phyloP scores from a whole-genome alignment of 73 alveolate genomes.

The Tetrahymena thermophila region DNA sequence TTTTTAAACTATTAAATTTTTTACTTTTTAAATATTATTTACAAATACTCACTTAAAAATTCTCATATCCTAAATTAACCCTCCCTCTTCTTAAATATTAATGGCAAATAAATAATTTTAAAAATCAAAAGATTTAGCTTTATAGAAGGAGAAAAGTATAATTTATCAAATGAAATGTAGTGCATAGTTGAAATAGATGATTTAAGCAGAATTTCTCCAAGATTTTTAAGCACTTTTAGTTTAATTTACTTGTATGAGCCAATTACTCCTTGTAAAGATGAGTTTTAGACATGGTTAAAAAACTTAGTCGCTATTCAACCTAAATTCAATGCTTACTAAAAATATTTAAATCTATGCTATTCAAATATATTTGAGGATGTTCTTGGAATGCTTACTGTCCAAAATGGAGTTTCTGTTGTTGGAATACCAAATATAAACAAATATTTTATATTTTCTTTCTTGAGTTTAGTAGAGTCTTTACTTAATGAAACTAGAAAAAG shows the following conservation, averaged over 20 bases:
- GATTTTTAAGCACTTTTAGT: neutral
- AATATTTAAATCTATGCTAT: neutral
- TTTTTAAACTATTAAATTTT: too few relatives aligned
- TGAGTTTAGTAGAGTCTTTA: neutral
- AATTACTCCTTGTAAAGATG: neutral
- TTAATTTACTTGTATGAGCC: neutral
- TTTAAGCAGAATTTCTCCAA: neutral
- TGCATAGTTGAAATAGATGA: neutral
- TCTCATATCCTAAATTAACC: too few relatives aligned
- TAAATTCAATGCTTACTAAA: neutral
- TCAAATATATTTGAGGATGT: neutral
- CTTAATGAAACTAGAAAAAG: neutral
- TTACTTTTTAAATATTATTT: too few relatives aligned
- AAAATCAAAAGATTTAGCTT: neutral
- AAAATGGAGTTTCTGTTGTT: neutral
- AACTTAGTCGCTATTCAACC: neutral
- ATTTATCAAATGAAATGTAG: neutral
- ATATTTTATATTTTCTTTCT: neutral
- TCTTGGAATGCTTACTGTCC: neutral
- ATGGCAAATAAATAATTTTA: neutral
- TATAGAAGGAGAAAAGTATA: neutral
- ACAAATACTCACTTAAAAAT: too few relatives aligned
- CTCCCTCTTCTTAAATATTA: neutral
- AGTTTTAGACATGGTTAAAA: neutral
- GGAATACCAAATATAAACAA: neutral